A percentile compares a stretch with the other conserved stretches of the same genome.
Conservation (phyloP, 2,329 filamentous ascomycete species). For the Monosporascus sp. region DNA sequence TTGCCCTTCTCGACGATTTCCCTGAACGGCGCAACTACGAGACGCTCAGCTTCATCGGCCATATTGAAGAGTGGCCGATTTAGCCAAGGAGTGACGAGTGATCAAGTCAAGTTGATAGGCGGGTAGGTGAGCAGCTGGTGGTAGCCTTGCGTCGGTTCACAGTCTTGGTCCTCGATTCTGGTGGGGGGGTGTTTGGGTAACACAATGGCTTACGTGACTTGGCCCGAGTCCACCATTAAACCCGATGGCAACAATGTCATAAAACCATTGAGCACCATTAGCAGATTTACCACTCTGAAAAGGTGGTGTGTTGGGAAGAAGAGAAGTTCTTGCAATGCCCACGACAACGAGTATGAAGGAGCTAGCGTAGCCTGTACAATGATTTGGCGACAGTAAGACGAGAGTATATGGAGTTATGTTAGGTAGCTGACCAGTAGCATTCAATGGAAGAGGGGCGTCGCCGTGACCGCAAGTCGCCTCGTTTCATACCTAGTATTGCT, state of each 20-base stretch:
- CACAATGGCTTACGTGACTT: neutral
- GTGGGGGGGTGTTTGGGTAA: neutral
- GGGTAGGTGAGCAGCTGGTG: neutral
- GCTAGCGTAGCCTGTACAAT: no score
- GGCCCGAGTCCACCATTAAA: neutral
- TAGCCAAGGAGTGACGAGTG: neutral
- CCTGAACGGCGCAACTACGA: constrained; percentile 47
- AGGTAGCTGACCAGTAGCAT: neutral
- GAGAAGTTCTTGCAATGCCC: neutral
- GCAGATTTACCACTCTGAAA: neutral
- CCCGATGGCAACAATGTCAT: neutral
- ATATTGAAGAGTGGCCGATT: constrained; percentile 9
- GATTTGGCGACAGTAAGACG: no score
- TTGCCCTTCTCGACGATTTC: constrained; percentile 50
- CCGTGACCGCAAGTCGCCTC: neutral
- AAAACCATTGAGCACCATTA: neutral
- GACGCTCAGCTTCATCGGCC: constrained; percentile 29
- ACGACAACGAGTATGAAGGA: neutral
- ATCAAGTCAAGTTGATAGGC: neutral
- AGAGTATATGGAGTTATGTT: no score
- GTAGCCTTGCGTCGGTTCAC: neutral
- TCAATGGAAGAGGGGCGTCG: neutral
- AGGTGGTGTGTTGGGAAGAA: neutral
- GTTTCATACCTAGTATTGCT: no score
- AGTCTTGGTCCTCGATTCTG: neutral